A percentile compares a stretch with the other conserved stretches of the same genome.
Evolutionary conservation across 2,329 filamentous ascomycete species (phyloP).

Genomic region (Kalmusia sp.): DNA sequence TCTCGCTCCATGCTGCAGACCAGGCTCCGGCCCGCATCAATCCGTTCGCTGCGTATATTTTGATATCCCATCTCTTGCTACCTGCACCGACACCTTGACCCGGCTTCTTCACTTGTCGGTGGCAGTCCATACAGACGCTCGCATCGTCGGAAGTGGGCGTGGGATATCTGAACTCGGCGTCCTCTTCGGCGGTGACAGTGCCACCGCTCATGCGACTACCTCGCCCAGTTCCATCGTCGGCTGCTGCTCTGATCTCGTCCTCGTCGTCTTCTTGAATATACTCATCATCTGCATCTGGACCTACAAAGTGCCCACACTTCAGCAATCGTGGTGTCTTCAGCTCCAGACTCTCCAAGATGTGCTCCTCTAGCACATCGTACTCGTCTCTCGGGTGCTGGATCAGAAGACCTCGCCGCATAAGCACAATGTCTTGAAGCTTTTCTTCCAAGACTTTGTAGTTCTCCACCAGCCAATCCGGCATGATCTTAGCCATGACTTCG

Average conservation of each 20-base stretch:
- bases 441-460: slow-evolving; percentile 73
- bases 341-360: slow-evolving; percentile 76
- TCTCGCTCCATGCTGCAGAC: slow-evolving; percentile 93
- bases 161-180: slow-evolving; percentile 23
- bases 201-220: slow-evolving; percentile 45
- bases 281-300: slow-evolving; percentile 49
- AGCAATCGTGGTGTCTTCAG: slow-evolving; percentile 73
- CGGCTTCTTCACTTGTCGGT: slow-evolving; percentile 44
- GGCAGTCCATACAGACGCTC: slow-evolving; percentile 59
- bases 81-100: slow-evolving; percentile 45
- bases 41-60: slow-evolving; percentile 93
- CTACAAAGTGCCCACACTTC: slow-evolving; percentile 77
- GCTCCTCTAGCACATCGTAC: slow-evolving; percentile 80
- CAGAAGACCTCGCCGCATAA: slow-evolving; percentile 73
- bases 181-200: slow-evolving; percentile 42
- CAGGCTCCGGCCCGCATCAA: slow-evolving; percentile 91
- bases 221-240: slow-evolving; percentile 38
- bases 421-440: slow-evolving; percentile 73
- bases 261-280: slow-evolving; percentile 25
- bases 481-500: slow-evolving; percentile 55
- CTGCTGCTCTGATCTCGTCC: slow-evolving; percentile 40
- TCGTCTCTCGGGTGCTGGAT: slow-evolving; percentile 81
- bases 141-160: slow-evolving; percentile 34
- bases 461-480: slow-evolving; percentile 60
- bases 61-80: slow-evolving; percentile 74